phyloP scores from a whole-genome alignment of 1,284 basidiomycete species.

The Volvariella volvacea region DNA sequence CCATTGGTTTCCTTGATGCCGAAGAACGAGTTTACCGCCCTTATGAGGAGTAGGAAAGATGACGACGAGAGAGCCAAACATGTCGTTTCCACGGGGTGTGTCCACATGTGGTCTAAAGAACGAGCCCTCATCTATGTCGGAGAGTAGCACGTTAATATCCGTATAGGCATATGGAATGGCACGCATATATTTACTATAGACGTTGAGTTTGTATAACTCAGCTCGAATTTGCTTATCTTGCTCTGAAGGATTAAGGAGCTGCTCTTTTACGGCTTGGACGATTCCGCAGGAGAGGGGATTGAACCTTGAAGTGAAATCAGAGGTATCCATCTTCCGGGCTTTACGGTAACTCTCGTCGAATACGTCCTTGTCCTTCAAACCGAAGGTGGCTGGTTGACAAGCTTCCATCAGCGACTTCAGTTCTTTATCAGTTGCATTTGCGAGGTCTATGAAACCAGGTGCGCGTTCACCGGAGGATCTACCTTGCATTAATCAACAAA shows the following conservation, averaged over 20 bases:
- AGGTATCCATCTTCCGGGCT: constrained; percentile 12
- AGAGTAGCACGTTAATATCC: neutral
- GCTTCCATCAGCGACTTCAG: constrained; percentile 7
- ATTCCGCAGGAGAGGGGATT: neutral
- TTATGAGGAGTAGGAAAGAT: constrained; percentile 31
- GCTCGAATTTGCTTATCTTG: too few relatives aligned
- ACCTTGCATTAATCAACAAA: too few relatives aligned
- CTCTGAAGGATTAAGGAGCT: too few relatives aligned
- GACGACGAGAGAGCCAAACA: constrained; percentile 29
- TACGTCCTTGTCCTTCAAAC: constrained; percentile 9
- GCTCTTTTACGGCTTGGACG: neutral
- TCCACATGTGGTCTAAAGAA: constrained; percentile 24
- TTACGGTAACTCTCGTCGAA: constrained; percentile 13
- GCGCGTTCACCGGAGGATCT: too few relatives aligned
- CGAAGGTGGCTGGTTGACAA: constrained; percentile 11
- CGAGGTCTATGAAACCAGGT: too few relatives aligned
- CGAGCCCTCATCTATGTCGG: constrained; percentile 20
- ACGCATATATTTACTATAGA: constrained; percentile 16
- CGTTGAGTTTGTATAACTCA: constrained; percentile 23
- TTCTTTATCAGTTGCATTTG: too few relatives aligned
- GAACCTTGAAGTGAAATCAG: constrained; percentile 7
- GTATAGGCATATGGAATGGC: constrained; percentile 5
- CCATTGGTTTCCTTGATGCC: constrained; percentile 19
- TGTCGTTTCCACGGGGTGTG: constrained; percentile 20
- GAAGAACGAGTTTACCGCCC: constrained; percentile 31